Evolutionary conservation across 768 basidiomycete genomes (phyloP).

Genomic region (Amylocystis lapponica): DNA sequence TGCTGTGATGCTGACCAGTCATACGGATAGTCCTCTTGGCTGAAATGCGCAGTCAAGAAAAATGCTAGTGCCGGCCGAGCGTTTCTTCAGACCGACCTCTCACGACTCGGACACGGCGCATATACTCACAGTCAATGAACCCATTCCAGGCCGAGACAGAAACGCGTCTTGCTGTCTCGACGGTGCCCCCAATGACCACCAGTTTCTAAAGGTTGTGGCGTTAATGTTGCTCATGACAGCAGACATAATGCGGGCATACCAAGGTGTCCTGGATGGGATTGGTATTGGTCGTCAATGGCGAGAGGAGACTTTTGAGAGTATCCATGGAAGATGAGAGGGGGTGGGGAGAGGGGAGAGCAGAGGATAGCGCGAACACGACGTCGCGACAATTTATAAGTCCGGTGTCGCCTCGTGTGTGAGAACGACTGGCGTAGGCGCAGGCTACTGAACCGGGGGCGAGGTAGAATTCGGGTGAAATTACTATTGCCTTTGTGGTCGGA

Average conservation of each 20-base stretch:
- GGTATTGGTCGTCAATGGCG: constrained; percentile 59
- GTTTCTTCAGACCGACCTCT: constrained; percentile 10
- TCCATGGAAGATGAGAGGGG: constrained; percentile 45
- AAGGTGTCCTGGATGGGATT: constrained; percentile 75
- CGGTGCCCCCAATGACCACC: constrained; percentile 85
- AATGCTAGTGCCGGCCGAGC: constrained; percentile 58
- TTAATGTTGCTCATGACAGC: neutral
- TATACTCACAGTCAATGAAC: constrained; percentile 72
- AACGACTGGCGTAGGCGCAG: too few species aligned
- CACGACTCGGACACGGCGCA: neutral
- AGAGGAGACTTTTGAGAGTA: constrained; percentile 61
- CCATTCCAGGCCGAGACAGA: constrained; percentile 87
- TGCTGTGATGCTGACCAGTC: constrained; percentile 57
- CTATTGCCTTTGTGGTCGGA: too few species aligned
- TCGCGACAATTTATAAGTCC: constrained; percentile 14
- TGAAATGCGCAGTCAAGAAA: constrained; percentile 87
- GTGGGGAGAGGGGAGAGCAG: constrained; percentile 11
- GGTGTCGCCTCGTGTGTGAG: constrained; percentile 15
- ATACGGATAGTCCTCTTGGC: constrained; percentile 82
- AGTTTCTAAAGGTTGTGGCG: constrained; percentile 52
- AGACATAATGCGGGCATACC: constrained; percentile 36
- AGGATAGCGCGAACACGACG: constrained; percentile 2
- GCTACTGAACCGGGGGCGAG: too few species aligned
- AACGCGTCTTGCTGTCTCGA: constrained; percentile 77
- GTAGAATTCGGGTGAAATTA: too few species aligned